These are phyloP conservation scores for Blastobotrys attinorum DNA, from an alignment of 805 yeast species.

Conservation along the genomic window DNA sequence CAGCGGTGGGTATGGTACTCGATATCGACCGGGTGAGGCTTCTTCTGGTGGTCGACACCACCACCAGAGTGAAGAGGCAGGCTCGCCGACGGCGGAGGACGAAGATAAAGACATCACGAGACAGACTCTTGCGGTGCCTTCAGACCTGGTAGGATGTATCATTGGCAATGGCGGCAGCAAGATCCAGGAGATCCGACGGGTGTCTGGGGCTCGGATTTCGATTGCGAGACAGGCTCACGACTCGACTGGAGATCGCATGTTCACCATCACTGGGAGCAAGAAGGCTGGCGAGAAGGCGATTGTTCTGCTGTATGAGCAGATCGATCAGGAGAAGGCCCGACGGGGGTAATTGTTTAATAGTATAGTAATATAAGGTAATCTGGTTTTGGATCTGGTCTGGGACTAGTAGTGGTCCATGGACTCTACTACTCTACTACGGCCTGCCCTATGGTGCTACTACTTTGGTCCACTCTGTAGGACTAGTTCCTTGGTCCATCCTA, in stretches of 20 bases:
- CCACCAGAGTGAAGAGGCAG: background rate
- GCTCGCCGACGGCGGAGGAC: slow-evolving; percentile 27
- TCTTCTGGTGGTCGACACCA: too few species aligned
- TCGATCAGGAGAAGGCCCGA: slow-evolving; percentile 19
- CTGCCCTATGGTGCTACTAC: too few species aligned
- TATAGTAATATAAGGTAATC: too few species aligned
- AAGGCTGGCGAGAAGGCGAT: slow-evolving; percentile 52
- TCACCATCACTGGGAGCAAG: slow-evolving; percentile 59
- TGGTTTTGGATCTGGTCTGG: too few species aligned
- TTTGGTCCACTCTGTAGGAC: too few species aligned
- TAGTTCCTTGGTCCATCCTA: too few species aligned
- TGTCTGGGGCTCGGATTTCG: slow-evolving; percentile 69
- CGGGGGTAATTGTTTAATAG: too few species aligned
- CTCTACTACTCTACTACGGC: too few species aligned
- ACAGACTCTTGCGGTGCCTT: slow-evolving; percentile 44
- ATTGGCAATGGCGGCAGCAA: slow-evolving; percentile 82
- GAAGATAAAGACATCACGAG: slow-evolving; percentile 35
- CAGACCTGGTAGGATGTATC: slow-evolving; percentile 79
- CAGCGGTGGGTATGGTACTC: slow-evolving; percentile 1
- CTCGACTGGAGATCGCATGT: slow-evolving; percentile 54
- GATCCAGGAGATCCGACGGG: slow-evolving; percentile 76
- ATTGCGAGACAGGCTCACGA: slow-evolving; percentile 60
- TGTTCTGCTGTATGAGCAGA: slow-evolving; percentile 42
- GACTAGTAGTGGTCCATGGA: too few species aligned
- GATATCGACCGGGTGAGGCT: background rate